Percentiles rank a stretch among this genome's conserved stretches.
phyloP scores from a whole-genome alignment of 2,329 filamentous ascomycete species.

The Myotisia sp. region DNA sequence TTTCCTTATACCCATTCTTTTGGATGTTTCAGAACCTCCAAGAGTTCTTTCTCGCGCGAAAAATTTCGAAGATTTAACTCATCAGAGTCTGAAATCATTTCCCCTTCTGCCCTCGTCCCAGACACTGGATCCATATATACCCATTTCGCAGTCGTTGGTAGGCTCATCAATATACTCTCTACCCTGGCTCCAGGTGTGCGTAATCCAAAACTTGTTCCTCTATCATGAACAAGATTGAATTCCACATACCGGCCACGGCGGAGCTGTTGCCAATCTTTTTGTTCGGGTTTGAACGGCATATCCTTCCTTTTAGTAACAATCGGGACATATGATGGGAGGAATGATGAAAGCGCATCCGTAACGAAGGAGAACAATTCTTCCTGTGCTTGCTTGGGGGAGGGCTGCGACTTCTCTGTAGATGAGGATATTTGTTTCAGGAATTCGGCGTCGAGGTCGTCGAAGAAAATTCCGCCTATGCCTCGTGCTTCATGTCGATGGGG shows the following conservation, averaged over 20 bases:
- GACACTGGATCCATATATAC: constrained; percentile 69
- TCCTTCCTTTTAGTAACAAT: constrained; percentile 81
- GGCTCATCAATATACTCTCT: constrained; percentile 94
- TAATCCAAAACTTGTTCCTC: constrained; percentile 84
- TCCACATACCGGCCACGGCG: constrained; percentile 91
- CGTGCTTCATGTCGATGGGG: constrained; percentile 78
- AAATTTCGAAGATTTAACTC: constrained; percentile 23
- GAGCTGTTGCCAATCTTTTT: constrained; percentile 95
- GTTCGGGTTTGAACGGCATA: constrained; percentile 70
- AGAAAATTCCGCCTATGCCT: constrained; percentile 93
- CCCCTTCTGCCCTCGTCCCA: constrained; percentile 36
- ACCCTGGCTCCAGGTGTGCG: constrained; percentile 83
- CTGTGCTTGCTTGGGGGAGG: constrained; percentile 57
- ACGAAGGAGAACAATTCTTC: constrained; percentile 85
- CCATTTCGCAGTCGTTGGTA: constrained; percentile 87
- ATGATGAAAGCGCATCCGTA: constrained; percentile 69
- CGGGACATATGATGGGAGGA: constrained; percentile 79
- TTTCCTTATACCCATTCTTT: constrained; percentile 48
- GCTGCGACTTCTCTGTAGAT: constrained; percentile 18
- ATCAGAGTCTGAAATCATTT: constrained; percentile 38
- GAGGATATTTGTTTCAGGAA: constrained; percentile 18
- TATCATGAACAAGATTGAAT: constrained; percentile 94
- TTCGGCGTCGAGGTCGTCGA: constrained; percentile 74
- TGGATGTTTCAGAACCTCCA: constrained; percentile 54
- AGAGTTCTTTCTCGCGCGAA: constrained; percentile 55